Conservation (phyloP, 2,329 filamentous ascomycete genomes). For the Chlorencoelia australis region DNA sequence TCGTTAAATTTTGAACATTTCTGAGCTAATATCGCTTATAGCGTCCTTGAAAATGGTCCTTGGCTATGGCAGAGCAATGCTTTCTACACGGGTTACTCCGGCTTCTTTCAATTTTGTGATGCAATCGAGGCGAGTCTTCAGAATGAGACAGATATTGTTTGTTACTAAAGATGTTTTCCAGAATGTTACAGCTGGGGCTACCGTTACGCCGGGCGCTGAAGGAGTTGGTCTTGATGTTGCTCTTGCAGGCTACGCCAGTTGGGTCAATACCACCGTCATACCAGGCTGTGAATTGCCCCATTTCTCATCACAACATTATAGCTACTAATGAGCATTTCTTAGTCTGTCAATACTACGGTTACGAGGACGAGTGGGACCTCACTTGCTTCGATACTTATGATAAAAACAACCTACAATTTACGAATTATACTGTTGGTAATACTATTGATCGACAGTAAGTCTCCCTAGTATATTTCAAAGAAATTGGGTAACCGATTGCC, state of each 20-base stretch:
- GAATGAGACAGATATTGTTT: no score
- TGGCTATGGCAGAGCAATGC: conserved; percentile 47
- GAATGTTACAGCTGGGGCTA: conserved; percentile 26
- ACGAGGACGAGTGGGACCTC: conserved; percentile 33
- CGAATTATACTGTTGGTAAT: conserved; percentile 39
- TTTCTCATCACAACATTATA: background rate
- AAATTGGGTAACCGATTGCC: no score
- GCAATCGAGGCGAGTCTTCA: conserved; percentile 28
- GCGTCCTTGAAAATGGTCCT: conserved; percentile 43
- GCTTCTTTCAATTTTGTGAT: conserved; percentile 35
- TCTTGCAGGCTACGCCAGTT: conserved; percentile 43
- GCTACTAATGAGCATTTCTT: background rate
- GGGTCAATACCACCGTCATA: conserved; percentile 36
- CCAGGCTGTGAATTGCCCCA: conserved; percentile 35
- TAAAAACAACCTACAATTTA: conserved; percentile 37
- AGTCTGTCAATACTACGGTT: conserved; percentile 39
- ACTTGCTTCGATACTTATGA: conserved; percentile 47
- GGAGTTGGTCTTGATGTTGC: conserved; percentile 46
- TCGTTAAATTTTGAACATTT: no score
- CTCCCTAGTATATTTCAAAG: no score
- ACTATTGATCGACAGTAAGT: conserved; percentile 41
- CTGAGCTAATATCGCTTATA: conserved; percentile 17
- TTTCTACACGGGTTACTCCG: conserved; percentile 38
- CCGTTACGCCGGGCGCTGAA: conserved; percentile 26
- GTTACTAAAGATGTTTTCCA: no score